These are phyloP conservation scores for Lycium ferocissimum DNA, from an alignment of 257 asterid genomes.

Conservation along the genomic window DNA sequence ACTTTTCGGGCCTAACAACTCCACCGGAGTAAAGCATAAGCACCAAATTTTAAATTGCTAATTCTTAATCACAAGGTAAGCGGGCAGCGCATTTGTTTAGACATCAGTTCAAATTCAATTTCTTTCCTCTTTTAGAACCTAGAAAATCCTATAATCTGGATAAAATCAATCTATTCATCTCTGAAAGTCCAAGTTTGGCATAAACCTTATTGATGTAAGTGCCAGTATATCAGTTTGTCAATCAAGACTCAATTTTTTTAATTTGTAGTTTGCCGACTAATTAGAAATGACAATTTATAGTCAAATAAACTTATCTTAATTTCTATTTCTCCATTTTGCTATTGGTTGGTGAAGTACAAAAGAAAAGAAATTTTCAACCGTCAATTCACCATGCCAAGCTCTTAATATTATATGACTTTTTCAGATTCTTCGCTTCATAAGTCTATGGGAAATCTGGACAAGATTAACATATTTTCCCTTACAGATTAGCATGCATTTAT, in stretches of 20 bases:
- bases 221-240: neutral
- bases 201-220: neutral
- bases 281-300: neutral
- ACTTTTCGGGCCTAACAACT: too few species aligned
- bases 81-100: too few species aligned
- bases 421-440: neutral
- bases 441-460: neutral
- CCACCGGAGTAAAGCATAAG: too few species aligned
- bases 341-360: neutral
- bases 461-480: neutral
- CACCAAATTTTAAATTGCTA: too few species aligned
- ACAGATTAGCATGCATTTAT: neutral
- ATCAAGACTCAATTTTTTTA: neutral
- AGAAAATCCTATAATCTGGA: neutral
- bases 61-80: too few species aligned
- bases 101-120: too few species aligned
- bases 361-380: neutral
- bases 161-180: neutral
- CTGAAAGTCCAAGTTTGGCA: neutral
- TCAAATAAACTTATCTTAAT: neutral
- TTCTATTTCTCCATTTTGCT: neutral
- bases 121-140: too few species aligned
- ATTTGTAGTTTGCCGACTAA: neutral
- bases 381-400: neutral
- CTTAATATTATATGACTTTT: neutral